Evolutionary conservation across 305 asterid species (phyloP).

Genomic region (Rubia occidens): DNA sequence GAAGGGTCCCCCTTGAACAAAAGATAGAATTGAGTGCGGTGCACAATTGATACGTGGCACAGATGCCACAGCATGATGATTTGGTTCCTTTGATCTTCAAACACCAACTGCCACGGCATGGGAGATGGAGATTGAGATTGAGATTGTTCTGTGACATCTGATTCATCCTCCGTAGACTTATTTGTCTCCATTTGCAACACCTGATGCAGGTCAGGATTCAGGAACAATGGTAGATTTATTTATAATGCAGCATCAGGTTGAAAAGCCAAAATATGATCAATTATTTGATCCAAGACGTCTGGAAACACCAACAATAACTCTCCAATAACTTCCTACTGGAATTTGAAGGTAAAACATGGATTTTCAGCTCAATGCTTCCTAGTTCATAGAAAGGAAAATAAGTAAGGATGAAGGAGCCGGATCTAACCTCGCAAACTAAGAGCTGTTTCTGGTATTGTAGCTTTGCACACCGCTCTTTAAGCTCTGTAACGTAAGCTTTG

Average conservation of each 20-base stretch:
- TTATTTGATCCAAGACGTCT: neutral
- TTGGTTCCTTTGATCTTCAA: constrained; percentile 75
- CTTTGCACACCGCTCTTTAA: constrained; percentile 90
- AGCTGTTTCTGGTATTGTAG: constrained; percentile 95
- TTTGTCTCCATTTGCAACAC: constrained; percentile 81
- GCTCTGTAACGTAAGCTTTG: constrained; percentile 75
- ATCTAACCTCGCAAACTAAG: constrained; percentile 79
- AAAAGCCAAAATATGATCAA: neutral
- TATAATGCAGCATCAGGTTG: neutral
- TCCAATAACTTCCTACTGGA: neutral
- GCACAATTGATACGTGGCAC: constrained; percentile 82
- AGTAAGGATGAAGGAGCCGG: neutral
- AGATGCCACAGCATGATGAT: constrained; percentile 90
- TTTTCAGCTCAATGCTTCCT: neutral
- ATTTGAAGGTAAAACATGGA: neutral
- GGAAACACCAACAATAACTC: neutral
- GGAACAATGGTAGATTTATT: neutral
- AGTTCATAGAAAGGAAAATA: constrained; percentile 7
- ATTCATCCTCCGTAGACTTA: constrained; percentile 47
- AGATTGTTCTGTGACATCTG: constrained; percentile 38
- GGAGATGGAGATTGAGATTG: constrained; percentile 49
- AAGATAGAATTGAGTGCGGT: constrained; percentile 78
- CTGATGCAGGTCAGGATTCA: constrained; percentile 26
- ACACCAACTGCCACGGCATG: constrained; percentile 48
- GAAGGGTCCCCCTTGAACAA: constrained; percentile 71